Conservation (phyloP, 2,329 filamentous ascomycete genomes). For the Exophiala calicioides region DNA sequence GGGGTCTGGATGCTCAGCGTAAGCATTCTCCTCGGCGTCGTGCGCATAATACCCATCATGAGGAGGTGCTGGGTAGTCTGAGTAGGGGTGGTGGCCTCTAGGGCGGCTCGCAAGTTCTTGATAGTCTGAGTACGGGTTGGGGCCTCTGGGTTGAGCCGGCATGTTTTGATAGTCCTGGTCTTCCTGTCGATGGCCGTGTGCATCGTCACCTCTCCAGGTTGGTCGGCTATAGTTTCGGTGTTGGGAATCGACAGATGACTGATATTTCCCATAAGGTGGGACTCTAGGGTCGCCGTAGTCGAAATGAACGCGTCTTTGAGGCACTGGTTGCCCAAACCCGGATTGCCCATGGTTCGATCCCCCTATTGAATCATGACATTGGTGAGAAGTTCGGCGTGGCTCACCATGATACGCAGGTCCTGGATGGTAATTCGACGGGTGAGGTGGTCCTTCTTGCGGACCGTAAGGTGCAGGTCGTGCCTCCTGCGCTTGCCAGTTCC, state of each 20-base stretch:
- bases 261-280: conserved; percentile 2
- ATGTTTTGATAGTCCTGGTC: no score
- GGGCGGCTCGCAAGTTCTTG: neutral
- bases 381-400: neutral
- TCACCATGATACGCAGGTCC: neutral
- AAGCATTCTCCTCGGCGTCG: conserved; percentile 7
- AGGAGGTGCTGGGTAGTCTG: conserved; percentile 12
- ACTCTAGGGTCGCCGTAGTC: conserved; percentile 18
- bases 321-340: neutral
- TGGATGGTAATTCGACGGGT: conserved; percentile 4
- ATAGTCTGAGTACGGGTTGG: neutral
- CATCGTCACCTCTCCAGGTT: conserved; percentile 7
- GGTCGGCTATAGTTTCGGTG: neutral
- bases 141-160: no score
- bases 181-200: no score
- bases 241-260: conserved; percentile 9
- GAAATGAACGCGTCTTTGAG: conserved; percentile 23
- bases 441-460: conserved; percentile 11
- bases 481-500: conserved; percentile 3
- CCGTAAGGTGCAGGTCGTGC: conserved; percentile 10
- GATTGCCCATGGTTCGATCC: conserved; percentile 3
- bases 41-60: conserved; percentile 13
- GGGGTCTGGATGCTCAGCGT: conserved; percentile 9
- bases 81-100: conserved; percentile 7
- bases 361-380: conserved; percentile 6